These are phyloP conservation scores for Hebeloma cylindrosporum DNA, from an alignment of 768 basidiomycete genomes.

Conservation along the genomic window DNA sequence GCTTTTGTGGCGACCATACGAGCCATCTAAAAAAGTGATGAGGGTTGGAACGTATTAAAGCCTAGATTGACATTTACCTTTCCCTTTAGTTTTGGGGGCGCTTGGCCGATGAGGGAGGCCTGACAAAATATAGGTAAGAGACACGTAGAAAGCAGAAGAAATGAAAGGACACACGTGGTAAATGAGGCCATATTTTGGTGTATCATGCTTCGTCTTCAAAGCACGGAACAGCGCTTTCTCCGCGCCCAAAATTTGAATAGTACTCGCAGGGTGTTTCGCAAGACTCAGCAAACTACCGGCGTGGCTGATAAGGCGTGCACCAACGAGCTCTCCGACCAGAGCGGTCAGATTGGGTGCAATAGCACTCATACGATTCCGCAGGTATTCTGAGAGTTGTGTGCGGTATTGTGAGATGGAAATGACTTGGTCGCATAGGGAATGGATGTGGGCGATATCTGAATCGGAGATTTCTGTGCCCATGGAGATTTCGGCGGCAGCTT, in stretches of 20 bases:
- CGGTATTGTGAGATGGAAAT: constrained; percentile 96
- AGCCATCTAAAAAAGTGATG: constrained; percentile 70
- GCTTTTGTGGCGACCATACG: constrained; percentile 99
- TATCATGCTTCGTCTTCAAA: constrained; percentile 98
- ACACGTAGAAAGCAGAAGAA: background rate
- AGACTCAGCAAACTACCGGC: constrained; percentile 94
- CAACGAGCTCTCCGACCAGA: constrained; percentile 89
- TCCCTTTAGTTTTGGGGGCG: constrained; percentile 96
- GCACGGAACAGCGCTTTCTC: constrained; percentile 98
- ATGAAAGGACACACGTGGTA: constrained; percentile 73
- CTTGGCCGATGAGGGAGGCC: constrained; percentile 96
- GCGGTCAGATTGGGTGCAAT: constrained; percentile 97
- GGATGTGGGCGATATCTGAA: constrained; percentile 94
- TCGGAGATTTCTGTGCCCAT: constrained; percentile 99
- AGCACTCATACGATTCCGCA: constrained; percentile 96
- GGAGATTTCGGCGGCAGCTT: constrained; percentile 94
- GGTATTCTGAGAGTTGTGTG: constrained; percentile 91
- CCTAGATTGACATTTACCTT: constrained; percentile 52
- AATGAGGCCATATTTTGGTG: constrained; percentile 98
- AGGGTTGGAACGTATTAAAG: background rate
- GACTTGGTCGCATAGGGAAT: constrained; percentile 96
- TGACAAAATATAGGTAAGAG: constrained; percentile 27
- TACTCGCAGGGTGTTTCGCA: constrained; percentile 97
- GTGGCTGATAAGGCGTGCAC: constrained; percentile 91
- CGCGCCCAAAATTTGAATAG: constrained; percentile 96